Base-by-base conservation (phyloP, 2,329 filamentous ascomycete genomes). In the Ophiostoma quercus region DNA sequence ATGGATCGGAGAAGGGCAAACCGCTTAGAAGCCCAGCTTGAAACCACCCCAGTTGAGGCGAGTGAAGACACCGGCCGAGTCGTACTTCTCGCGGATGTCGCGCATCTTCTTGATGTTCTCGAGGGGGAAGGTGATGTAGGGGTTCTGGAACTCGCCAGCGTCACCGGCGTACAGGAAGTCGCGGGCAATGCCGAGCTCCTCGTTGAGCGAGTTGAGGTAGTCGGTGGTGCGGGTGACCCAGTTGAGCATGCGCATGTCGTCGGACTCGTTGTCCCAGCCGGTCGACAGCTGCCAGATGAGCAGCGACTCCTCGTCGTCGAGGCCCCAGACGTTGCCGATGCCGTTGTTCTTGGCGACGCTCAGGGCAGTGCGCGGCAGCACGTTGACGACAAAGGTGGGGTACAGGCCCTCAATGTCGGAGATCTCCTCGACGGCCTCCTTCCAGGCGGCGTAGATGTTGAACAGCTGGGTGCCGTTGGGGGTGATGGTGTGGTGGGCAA, bases 141-240 rank as follows among this genome's bases (percentile, higher is more conserved):
- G 75, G 69, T 80, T 76, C 69, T 81, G 79, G 72, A 74, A 79
- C 32, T 79, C 78, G 1, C 76, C 77, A 2, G 77, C 76, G 69
- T 80, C 79, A 1, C 77, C 78, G 75, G 79, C 78, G 51, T 80
- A 80, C 1, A 80, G 22, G 47, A 79, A 79, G 11, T 80, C 79
- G 0, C 72, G 74, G 1, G 76, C 74, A 1, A 79, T 37, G 0
- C 76, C 77, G n/a, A 76, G 74, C 1, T 73, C 72, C 32, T 76
- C 71, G 70, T 80, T 80, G 12, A 75, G 68, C 2, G 68, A 63
- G 68, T 82, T 78, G 8, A 77, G 73, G 19, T 74, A 72, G 16
- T 77, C 77, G 1, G 75, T 69, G 5, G 79, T 69, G 25, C 73
- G 71, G 11, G 76, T 0, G 76, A 71, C 77, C 79, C 81, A 19